These are phyloP conservation scores for Hyphopichia wangnamkhiaoensis DNA, from an alignment of 1,139 yeast species.

Conservation along the genomic window DNA sequence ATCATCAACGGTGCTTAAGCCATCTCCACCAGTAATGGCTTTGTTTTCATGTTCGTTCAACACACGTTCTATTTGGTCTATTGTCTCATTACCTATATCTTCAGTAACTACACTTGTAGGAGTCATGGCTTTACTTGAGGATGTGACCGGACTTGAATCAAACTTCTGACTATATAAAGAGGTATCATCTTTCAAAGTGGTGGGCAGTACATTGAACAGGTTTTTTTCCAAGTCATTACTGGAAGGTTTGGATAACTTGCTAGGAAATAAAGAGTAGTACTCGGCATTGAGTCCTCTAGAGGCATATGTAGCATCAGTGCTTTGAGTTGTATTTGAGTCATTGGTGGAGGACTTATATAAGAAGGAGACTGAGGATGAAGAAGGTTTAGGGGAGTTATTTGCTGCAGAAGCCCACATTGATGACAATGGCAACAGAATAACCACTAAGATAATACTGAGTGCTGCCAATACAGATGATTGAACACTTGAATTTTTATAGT, in stretches of 20 bases:
- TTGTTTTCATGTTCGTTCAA: not conserved
- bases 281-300: conserved; percentile 8
- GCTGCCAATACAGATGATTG: conserved; percentile 19
- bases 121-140: not conserved
- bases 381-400: conserved; percentile 35
- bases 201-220: conserved; percentile 6
- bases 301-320: not conserved
- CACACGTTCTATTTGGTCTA: not conserved
- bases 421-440: conserved; percentile 75
- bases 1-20: conserved; percentile 6
- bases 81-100: not conserved
- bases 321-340: conserved; percentile 10
- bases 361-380: conserved; percentile 7
- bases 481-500: conserved; percentile 29
- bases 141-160: too few relatives aligned
- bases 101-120: not conserved
- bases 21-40: not conserved
- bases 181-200: conserved; percentile 3
- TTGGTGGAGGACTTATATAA: conserved; percentile 8
- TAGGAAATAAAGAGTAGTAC: conserved; percentile 21
- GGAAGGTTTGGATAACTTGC: conserved; percentile 15
- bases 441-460: conserved; percentile 35
- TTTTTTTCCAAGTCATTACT: conserved; percentile 11
- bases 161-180: not conserved
- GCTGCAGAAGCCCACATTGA: conserved; percentile 85